Evolutionary conservation across 768 basidiomycete species (phyloP), one percentile per base, ranked within the genome.

Genomic region (Psilocybe cubensis): DNA sequence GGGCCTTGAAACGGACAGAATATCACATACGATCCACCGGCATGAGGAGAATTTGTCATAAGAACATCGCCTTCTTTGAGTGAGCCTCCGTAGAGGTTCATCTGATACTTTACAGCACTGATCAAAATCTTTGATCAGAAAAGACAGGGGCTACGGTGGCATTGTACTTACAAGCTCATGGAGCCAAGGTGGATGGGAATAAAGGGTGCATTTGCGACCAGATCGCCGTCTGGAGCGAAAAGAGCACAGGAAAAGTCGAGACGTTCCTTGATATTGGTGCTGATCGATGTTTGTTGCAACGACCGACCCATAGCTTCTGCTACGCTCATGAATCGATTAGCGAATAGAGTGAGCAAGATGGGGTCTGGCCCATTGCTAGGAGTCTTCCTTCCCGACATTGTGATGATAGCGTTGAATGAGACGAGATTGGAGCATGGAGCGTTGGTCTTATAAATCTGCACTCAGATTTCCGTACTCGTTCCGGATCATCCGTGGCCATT

Each of bases 241-340:
- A 98, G 77, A 2, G 96, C 96, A 72, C 96, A 98, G 9, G 91
- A 94, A 70, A 92, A 97, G 73, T 97, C 96, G 44, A 97, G 83
- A 3, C 96, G 84, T 71, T 97, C 96, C 74, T 96, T 96, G 80
- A 96, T 96, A 68, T 98, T 96, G 14, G 94, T 95, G 67, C 89
- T 88, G 66, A 95, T 95, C 3, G 94, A 87, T 0, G 94, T 96
- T 70, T 96, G 91, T 70, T 91, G 92, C 21, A 96, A 76, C 0
- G 91, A 91, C 47, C 91, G 80, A 9, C 94, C 95, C 94, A 96
- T 97, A 9, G 94, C 94, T 69, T 96, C 94, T 8, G 94, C 94
- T 18, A 98, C 92, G 65, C 92, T 92, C 96, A 98, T 98, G 76
- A 98, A 96, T 42, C 96, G 90, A 67, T 97, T 96, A 10, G 94